Percentiles rank a stretch among this genome's conserved stretches.
phyloP scores from a whole-genome alignment of 495 filamentous ascomycete genomes.

The Acidiella bohemica region DNA sequence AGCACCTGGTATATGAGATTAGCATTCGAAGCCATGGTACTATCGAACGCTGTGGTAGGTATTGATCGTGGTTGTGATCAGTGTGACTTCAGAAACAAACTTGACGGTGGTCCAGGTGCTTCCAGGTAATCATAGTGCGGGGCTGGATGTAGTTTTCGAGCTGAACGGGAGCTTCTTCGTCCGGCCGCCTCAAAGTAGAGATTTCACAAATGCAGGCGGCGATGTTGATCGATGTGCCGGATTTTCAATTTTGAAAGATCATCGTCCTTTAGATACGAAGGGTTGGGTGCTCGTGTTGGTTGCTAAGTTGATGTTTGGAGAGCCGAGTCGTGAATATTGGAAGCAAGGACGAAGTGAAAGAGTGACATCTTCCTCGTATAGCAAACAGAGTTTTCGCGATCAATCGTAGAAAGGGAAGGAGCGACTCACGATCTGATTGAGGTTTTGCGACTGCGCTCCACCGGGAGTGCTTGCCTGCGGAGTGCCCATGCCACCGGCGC shows the following conservation, averaged over 20 bases:
- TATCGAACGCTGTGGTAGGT: neutral
- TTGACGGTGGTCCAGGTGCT: no score
- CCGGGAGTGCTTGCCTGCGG: conserved; percentile 23
- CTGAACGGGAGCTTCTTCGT: no score
- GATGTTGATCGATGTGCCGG: neutral
- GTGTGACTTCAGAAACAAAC: neutral
- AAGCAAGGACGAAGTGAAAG: conserved; percentile 6
- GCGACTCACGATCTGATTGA: conserved; percentile 82
- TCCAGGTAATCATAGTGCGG: no score
- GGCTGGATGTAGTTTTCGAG: no score
- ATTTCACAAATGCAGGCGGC: neutral
- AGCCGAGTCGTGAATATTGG: no score
- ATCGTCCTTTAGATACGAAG: no score
- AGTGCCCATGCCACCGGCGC: conserved; percentile 13
- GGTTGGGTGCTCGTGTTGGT: neutral
- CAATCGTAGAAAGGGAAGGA: no score
- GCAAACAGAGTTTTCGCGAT: no score
- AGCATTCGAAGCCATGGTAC: conserved; percentile 1
- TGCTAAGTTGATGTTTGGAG: neutral
- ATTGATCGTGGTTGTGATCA: no score
- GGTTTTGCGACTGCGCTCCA: conserved; percentile 43
- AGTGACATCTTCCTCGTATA: no score
- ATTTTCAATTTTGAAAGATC: no score
- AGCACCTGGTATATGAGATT: conserved; percentile 50
- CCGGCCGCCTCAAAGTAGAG: no score